Evolutionary conservation across 306 rosid genomes (phyloP), one percentile per base, ranked within the genome.

Genomic region (Malus orientalis): DNA sequence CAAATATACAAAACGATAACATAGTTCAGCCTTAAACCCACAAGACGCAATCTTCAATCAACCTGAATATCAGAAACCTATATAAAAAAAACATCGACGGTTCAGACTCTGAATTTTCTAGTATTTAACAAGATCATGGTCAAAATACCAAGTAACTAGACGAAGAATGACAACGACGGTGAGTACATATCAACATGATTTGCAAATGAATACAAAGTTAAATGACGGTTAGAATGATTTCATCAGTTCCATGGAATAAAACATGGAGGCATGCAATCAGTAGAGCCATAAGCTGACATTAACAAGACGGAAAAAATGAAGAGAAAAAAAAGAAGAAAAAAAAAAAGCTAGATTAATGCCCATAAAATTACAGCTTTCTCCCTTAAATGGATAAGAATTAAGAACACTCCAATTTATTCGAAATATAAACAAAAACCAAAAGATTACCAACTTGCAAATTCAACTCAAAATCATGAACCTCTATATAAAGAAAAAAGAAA

Each of bases 1-100:
- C 63, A 58, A 70, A 76, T 36, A 60, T 9, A 42, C 30, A 22
- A 60, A 80, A 60, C 45, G 32, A 74, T 47, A 74, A 62, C 78
- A 62, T 62, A 62, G 60, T 22, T 63, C 78, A 74, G 78, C 70
- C 33, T 20, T 22, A 74, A 27, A 29, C 63, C n/a, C 55, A 58
- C 68, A 32, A 19, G 69, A 61, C 15, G 59, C 70, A 29, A 63
- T 27, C 77, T 60, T 62, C 59, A 25, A 6, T 74, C 62, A n/a
- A 22, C 70, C 70, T 54, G 63, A 63, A 62, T 13, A 54, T 63
- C 61, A 63, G 62, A 74, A 44, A 74, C 70, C 70, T 63, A 32
- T 25, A 30, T 18, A 18, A 19, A 63, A 13, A 62, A 44, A 74
- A 18, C 51, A 19, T 6, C 11, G 4, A 42, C 19, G 20, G 29